A percentile compares a stretch with the other conserved stretches of the same genome.
Evolutionary conservation across 768 basidiomycete genomes (phyloP).

Genomic region (Daedaleopsis nitida): DNA sequence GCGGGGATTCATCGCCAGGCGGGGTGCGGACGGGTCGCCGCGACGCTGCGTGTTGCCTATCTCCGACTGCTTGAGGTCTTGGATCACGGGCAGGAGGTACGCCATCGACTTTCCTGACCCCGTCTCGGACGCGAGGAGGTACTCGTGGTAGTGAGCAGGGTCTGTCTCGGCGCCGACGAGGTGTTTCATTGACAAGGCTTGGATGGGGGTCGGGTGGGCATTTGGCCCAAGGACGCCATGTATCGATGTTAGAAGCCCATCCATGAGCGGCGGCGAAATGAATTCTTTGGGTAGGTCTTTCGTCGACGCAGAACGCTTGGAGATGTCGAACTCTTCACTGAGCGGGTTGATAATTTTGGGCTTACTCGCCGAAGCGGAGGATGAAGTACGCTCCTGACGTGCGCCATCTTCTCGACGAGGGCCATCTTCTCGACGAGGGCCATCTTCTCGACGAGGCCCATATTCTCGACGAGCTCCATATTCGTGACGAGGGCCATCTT

Average conservation of each 20-base stretch:
- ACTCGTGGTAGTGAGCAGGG: constrained; percentile 46
- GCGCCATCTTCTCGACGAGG: neutral
- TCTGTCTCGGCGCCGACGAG: constrained; percentile 41
- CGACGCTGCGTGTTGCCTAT: constrained; percentile 18
- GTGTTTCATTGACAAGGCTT: constrained; percentile 70
- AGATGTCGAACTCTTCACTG: constrained; percentile 40
- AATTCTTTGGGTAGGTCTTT: constrained; percentile 46
- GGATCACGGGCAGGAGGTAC: constrained; percentile 83
- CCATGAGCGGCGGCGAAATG: constrained; percentile 68
- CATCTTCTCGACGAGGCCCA: neutral
- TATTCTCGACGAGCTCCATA: too few relatives aligned
- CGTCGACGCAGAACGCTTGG: constrained; percentile 25
- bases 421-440: neutral
- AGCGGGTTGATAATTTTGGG: constrained; percentile 30
- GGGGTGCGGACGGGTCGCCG: constrained; percentile 3
- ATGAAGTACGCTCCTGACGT: neutral
- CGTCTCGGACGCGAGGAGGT: constrained; percentile 83
- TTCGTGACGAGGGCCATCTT: neutral
- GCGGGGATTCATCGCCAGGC: constrained; percentile 59
- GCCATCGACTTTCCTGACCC: constrained; percentile 93
- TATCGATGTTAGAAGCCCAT: constrained; percentile 61
- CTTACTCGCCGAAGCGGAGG: constrained; percentile 3
- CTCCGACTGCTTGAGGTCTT: constrained; percentile 74
- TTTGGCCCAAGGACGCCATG: constrained; percentile 56
- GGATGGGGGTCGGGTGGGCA: constrained; percentile 75